These are phyloP conservation scores for Lecanosticta acicola DNA, from an alignment of 2,329 filamentous ascomycete genomes.

Conservation along the genomic window DNA sequence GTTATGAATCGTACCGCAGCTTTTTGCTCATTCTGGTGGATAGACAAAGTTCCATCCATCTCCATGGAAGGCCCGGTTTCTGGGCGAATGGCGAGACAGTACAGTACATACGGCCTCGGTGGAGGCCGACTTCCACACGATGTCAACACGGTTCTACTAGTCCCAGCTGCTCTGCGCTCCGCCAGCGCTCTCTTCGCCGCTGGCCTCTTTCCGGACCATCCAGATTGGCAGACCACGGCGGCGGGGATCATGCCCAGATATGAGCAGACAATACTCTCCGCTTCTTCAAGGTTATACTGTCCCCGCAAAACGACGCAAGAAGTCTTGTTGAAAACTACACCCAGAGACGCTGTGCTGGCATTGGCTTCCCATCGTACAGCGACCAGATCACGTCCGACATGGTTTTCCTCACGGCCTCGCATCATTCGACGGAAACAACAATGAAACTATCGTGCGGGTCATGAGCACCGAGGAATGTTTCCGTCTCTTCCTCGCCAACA, in stretches of 20 bases:
- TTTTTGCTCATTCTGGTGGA: too few relatives aligned
- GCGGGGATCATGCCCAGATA: conserved; percentile 49
- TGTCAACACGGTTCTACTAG: conserved; percentile 59
- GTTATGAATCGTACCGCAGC: conserved; percentile 53
- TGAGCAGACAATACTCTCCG: conserved; percentile 58
- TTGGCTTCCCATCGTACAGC: conserved; percentile 42
- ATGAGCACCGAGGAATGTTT: conserved; percentile 63
- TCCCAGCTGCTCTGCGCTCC: conserved; percentile 55
- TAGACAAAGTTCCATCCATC: conserved; percentile 54
- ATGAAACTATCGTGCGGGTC: conserved; percentile 48
- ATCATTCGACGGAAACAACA: conserved; percentile 49
- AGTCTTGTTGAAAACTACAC: conserved; percentile 48
- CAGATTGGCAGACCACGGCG: conserved; percentile 45
- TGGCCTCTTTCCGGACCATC: conserved; percentile 48
- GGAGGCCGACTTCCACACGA: conserved; percentile 60
- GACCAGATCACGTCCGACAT: conserved; percentile 42
- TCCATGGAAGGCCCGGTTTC: conserved; percentile 50
- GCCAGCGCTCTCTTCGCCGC: conserved; percentile 49
- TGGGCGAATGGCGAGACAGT: conserved; percentile 61
- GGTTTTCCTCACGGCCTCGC: conserved; percentile 53
- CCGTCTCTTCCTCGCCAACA: conserved; percentile 54
- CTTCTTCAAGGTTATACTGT: conserved; percentile 51
- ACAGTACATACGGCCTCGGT: conserved; percentile 55
- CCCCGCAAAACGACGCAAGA: conserved; percentile 41
- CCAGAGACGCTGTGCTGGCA: conserved; percentile 24